A percentile compares a stretch with the other conserved stretches of the same genome.
Conservation (phyloP, 805 yeast species). For the Hemisphaericaspora nanyangensis region DNA sequence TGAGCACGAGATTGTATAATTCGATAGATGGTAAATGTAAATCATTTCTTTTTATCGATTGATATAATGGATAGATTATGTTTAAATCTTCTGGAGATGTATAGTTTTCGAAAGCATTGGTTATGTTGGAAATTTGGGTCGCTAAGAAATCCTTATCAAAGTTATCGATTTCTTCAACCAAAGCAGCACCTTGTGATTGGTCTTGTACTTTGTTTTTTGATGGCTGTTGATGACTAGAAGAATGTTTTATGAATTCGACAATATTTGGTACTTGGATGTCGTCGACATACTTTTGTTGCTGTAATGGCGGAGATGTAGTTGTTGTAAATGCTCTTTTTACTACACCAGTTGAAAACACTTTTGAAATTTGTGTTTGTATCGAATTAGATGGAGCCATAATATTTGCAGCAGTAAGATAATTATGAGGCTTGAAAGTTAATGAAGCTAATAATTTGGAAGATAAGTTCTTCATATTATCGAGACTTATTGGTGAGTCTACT, state of each 20-base stretch:
- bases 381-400: neutral
- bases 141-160: conserved; percentile 5
- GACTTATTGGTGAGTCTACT: neutral
- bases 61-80: conserved; percentile 38
- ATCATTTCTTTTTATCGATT: conserved; percentile 36
- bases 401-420: neutral
- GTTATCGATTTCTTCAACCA: neutral
- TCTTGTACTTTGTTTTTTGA: neutral
- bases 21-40: conserved; percentile 44
- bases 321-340: conserved; percentile 4
- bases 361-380: neutral
- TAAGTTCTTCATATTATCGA: conserved; percentile 5
- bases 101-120: conserved; percentile 13
- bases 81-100: conserved; percentile 22
- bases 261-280: neutral
- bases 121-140: conserved; percentile 19
- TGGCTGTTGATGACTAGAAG: too few relatives aligned
- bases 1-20: conserved; percentile 51
- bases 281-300: neutral
- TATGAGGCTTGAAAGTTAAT: neutral
- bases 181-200: neutral
- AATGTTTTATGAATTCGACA: conserved; percentile 7
- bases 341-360: neutral
- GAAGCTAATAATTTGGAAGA: conserved; percentile 2
- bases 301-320: neutral